These are phyloP conservation scores for Phytophthora podocarpi DNA, from an alignment of 352 stramenopile genomes.

Conservation along the genomic window DNA sequence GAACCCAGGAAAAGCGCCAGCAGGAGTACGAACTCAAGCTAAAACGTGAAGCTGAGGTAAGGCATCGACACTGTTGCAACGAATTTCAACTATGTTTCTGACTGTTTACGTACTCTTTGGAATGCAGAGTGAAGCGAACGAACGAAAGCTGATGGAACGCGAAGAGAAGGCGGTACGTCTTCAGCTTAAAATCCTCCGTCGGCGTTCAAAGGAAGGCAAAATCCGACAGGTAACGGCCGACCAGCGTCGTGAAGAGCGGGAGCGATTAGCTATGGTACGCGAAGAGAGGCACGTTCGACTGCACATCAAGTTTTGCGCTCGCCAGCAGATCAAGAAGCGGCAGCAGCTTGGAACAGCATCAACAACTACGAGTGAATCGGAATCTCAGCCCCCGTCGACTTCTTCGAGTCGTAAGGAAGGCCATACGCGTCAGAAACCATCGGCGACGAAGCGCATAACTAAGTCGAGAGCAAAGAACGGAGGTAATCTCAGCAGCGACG, in stretches of 20 bases:
- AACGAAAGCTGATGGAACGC: slow-evolving; percentile 71
- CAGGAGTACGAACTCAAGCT: slow-evolving; percentile 43
- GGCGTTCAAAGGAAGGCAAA: slow-evolving; percentile 51
- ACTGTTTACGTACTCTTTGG: background rate
- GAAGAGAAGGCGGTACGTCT: slow-evolving; percentile 72
- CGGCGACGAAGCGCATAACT: slow-evolving; percentile 8
- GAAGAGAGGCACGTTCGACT: slow-evolving; percentile 70
- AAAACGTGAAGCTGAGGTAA: slow-evolving; percentile 44
- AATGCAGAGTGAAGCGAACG: slow-evolving; percentile 54
- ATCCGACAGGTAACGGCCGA: slow-evolving; percentile 49
- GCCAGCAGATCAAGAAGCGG: slow-evolving; percentile 23
- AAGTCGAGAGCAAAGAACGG: slow-evolving; percentile 7
- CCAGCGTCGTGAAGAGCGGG: slow-evolving; percentile 68
- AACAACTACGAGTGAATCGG: slow-evolving; percentile 17
- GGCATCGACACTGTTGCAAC: background rate
- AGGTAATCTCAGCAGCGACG: slow-evolving; percentile 20
- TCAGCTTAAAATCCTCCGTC: slow-evolving; percentile 58
- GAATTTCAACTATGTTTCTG: background rate
- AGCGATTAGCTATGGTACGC: slow-evolving; percentile 69
- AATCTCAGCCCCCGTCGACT: slow-evolving; percentile 12
- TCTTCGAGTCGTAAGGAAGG: slow-evolving; percentile 11
- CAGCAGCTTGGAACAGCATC: slow-evolving; percentile 22
- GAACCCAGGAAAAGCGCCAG: slow-evolving; percentile 41
- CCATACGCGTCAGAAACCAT: background rate
- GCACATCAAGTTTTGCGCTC: slow-evolving; percentile 48